Evolutionary conservation across 345 rosid species (phyloP).

Genomic region (Brassica juncea): DNA sequence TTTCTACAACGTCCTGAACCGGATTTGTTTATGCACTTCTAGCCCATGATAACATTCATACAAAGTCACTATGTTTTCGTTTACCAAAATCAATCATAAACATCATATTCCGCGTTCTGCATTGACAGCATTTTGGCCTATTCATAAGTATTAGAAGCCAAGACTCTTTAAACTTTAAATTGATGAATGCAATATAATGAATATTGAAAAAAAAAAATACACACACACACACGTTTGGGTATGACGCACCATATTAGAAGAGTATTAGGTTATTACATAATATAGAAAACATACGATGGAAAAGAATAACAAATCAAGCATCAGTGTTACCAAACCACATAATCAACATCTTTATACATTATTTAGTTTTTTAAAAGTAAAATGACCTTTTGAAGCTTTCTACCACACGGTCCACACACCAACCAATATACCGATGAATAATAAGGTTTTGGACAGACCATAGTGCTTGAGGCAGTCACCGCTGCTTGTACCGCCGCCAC

Average conservation of each 20-base stretch:
- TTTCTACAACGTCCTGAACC: not conserved
- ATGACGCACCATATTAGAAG: not conserved
- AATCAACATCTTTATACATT: not conserved
- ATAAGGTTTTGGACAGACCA: not conserved
- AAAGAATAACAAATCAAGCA: not conserved
- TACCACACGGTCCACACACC: not conserved
- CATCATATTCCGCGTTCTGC: not conserved
- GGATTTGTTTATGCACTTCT: not conserved
- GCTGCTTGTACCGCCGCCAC: not conserved
- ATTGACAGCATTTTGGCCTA: not conserved
- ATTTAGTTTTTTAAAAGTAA: not conserved
- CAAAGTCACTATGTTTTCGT: not conserved
- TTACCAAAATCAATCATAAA: not conserved
- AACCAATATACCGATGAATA: not conserved
- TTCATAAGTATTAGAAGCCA: not conserved
- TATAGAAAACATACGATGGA: not conserved
- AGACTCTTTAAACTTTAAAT: not conserved
- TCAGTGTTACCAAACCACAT: not conserved
- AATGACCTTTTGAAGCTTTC: not conserved
- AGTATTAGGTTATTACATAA: not conserved
- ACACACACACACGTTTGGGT: not conserved
- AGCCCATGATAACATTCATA: not conserved
- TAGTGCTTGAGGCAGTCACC: not conserved
- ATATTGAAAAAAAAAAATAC: not conserved
- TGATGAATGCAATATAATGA: not conserved